Conservation (phyloP, 768 basidiomycete species). For the Jaapia argillacea region DNA sequence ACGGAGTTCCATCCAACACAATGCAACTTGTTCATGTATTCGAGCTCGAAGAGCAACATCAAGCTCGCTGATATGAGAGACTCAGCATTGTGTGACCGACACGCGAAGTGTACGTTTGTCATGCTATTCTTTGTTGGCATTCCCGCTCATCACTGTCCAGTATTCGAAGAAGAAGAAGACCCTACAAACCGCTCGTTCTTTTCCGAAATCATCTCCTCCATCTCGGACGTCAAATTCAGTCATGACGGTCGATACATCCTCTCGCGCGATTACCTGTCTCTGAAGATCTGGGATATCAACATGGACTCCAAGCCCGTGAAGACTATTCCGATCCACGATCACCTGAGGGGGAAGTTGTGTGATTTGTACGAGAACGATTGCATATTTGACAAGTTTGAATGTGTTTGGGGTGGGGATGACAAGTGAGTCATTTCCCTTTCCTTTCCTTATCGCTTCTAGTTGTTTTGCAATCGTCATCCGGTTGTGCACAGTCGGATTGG, state of each 20-base stretch:
- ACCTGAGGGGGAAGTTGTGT: slow-evolving; percentile 93
- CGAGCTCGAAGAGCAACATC: slow-evolving; percentile 98
- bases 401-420: slow-evolving; percentile 94
- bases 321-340: slow-evolving; percentile 98
- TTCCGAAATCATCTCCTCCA: slow-evolving; percentile 98
- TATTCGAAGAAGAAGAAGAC: slow-evolving; percentile 98
- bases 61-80: slow-evolving; percentile 99
- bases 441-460: slow-evolving; percentile 12
- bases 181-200: slow-evolving; percentile 97
- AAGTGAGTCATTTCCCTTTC: slow-evolving; percentile 55
- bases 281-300: slow-evolving; percentile 99
- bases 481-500: too few relatives aligned
- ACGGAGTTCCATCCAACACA: slow-evolving; percentile 97
- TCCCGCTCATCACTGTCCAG: slow-evolving; percentile 30
- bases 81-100: slow-evolving; percentile 89
- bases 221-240: slow-evolving; percentile 99
- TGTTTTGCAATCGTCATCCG: slow-evolving; percentile 3
- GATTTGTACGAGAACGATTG: slow-evolving; percentile 99
- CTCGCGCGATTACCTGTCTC: slow-evolving; percentile 90
- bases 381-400: slow-evolving; percentile 99
- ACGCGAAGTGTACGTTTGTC: slow-evolving; percentile 81
- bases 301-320: slow-evolving; percentile 96
- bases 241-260: slow-evolving; percentile 95
- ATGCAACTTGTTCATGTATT: slow-evolving; percentile 99
- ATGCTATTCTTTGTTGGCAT: slow-evolving; percentile 3